Base-by-base conservation (phyloP, 768 basidiomycete species). In the Boletus huronensis region DNA sequence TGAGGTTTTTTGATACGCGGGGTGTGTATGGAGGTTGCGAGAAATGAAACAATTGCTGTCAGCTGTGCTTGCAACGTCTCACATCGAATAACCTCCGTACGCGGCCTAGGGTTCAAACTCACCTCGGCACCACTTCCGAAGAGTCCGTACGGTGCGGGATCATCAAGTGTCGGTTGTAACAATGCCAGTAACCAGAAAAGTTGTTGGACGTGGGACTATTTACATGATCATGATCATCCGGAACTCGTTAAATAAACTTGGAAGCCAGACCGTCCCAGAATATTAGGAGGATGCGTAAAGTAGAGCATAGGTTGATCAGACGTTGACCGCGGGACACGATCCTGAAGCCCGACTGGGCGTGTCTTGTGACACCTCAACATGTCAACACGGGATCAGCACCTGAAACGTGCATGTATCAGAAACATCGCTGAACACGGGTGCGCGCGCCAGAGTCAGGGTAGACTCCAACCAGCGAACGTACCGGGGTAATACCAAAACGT, bases 401-500 rank as follows among this genome's bases (percentile, higher is more conserved):
- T 62, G 39, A 45, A 62, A 48, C 11, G 6, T n/a, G 13, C 11
- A 34, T 4, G 19, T 8, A 28, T 63, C 52, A 64, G 55, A 16
- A 34, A 48, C 31, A 23, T 3, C 21, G 34, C 39, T 21, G 10
- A 23, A 32, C 26, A 25, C 6, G n/a, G 23, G 13, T 23, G 25
- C 16, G 31, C 6, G 16, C 26, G n/a, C 13, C 6, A 5, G 39
- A 25, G 41, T 26, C 23, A 48, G 26, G 25, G 17, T 19, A 23
- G 11, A 7, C 31, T 14, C 35, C 19, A 41, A 28, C 39, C 8
- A n/a, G 25, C 8, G 2, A 64, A 64, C 73, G 16, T 58, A 75
- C 77, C 76, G 4, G 78, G 79, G 53, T 81, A 81, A 59, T 73
- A 80, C 80, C 80, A 80, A 64, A 80, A 81, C 6, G 74, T 71